A percentile compares a stretch with the other conserved stretches of the same genome.
Evolutionary conservation across 2,329 filamentous ascomycete species (phyloP).

Genomic region (Pseudocercospora musae): DNA sequence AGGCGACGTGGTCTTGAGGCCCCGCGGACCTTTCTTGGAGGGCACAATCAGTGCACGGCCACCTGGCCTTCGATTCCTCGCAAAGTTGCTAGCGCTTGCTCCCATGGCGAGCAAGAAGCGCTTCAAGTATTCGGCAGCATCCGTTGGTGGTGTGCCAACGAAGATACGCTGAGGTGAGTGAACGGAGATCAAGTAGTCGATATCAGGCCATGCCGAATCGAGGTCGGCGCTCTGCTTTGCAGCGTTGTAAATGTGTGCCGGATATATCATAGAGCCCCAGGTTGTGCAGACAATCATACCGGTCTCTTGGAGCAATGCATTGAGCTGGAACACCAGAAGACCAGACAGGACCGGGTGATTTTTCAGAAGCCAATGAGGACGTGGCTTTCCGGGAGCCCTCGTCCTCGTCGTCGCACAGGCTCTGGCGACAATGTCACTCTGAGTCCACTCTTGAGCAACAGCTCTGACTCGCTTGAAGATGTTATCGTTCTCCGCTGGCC

Average conservation of each 20-base stretch:
- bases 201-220: neutral
- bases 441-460: no score
- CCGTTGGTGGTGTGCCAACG: neutral
- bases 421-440: no score
- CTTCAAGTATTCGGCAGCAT: neutral
- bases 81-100: neutral
- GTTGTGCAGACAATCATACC: neutral
- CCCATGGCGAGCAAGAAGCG: neutral
- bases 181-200: neutral
- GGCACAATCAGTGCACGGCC: neutral
- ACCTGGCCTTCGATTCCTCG: neutral
- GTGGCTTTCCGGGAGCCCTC: neutral
- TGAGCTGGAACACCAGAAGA: neutral
- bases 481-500: no score
- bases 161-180: neutral
- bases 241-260: neutral
- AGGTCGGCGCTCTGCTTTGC: neutral
- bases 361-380: neutral
- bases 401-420: no score
- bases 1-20: neutral
- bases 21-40: neutral
- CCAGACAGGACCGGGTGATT: neutral
- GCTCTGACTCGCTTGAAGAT: no score
- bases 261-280: neutral
- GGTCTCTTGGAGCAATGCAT: neutral